Base-by-base conservation (phyloP, 129 eudicot species). In the Ambrosia artemisiifolia region DNA sequence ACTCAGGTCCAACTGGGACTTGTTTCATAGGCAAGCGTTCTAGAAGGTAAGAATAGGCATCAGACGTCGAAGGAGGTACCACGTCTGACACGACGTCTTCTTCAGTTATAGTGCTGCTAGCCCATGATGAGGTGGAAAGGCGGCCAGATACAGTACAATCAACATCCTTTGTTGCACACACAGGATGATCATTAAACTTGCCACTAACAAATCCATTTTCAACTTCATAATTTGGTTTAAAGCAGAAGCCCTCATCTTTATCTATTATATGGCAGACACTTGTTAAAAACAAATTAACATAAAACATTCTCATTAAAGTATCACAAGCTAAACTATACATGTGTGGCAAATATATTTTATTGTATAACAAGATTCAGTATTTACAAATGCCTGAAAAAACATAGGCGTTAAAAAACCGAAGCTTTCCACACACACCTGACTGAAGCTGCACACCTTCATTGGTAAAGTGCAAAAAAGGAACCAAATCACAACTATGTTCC, bases 1-100 rank as follows among this genome's bases (percentile, higher is more conserved):
- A 79, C 17, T 84, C 83, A 2, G 67, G 75, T 54, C 96, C 96
- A 62, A 89, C 16, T 14, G 84, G 79, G 9, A 87, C 88, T 70
- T 43, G 49, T 65, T 82, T 86, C 65, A 71, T 62, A 54, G 96
- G 90, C 75, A 86, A 76, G 67, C 46, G 53, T 70, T 79, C 83
- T 78, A 82, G 65, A 65, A 82, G 82, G 75, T 19, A 75, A 47
- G 88, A 72, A 73, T 72, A 86, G 13, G 54, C 16, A 43, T 75
- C 28, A 2, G 75, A 68, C 32, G 77, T 51, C 18, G 69, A 81
- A 59, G 20, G 17, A 24, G 73, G 66, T 10, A 47, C 69, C n/a
- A 50, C 71, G 28, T 80, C 85, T 17, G 63, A 69, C 16, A 59
- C 34, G 28, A 61, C n/a, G 47, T 83, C 84, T 49, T 82, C 89